Evolutionary conservation across 352 stramenopile species (phyloP), one percentile per base, ranked within the genome.

Genomic region (Phytophthora citricola): DNA sequence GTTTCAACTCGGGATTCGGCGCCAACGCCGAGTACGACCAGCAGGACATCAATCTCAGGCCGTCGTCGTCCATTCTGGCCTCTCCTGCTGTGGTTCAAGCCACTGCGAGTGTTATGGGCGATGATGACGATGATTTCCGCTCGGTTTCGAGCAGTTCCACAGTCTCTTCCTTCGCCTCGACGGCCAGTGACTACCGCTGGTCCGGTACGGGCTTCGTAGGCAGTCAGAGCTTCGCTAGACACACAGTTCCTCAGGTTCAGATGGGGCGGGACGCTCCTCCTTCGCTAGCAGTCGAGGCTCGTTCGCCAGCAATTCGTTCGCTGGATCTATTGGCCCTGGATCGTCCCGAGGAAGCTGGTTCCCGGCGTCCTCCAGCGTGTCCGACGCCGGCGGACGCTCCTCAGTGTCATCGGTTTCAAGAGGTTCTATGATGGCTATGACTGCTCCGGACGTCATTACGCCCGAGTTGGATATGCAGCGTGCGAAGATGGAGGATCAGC

Each of bases 201-300:
- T 94, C 86, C 0, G 86, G 86, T 20, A 94, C 86, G 26, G 86
- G 86, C 38, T 94, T 94, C 36, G 63, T 91, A 32, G 84, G 86
- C 47, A 87, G 69, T 43, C 73, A 77, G 48, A 89, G 75, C 73
- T 92, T 89, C 50, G 75, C 53, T 31, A 71, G 80, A n/a, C 76
- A 81, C 61, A 78, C 61, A 12, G 69, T 59, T 1, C 60, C 73
- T 4, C 69, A 67, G 26, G 26, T 64, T 20, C 44, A 54, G 15
- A 47, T 67, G 26, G 50, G 1, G 48, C 39, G 22, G 34, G 39
- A 29, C 43, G 60, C 14, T 27, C 64, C 5, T 58, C 52, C 9
- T 70, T 78, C 43, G 48, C 55, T 27, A 73, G 48, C 15, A 77
- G 59, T 48, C 43, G 60, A 44, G 44, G 56, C 2, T 83, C 76